Base-by-base conservation (phyloP, 2,329 filamentous ascomycete genomes). In the Pseudophaeomoniella oleicola region DNA sequence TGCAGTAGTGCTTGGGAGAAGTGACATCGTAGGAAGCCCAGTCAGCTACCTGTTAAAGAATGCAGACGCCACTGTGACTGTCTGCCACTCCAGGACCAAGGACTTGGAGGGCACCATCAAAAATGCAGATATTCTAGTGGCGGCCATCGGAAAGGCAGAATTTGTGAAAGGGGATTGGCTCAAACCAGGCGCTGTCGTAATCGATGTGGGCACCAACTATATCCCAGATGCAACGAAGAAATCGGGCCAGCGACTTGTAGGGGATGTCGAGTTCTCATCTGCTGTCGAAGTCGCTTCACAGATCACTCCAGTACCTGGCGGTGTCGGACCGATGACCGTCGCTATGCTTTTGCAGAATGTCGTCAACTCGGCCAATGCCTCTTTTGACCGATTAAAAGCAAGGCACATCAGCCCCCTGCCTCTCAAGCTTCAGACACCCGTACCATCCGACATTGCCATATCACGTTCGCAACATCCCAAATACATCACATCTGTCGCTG, bases 281-380 rank as follows among this genome's bases (percentile, higher is more conserved):
- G 88, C 88, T 12, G 71, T 71, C 12, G 69, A 92, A 54, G 81
- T 94, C 30, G 90, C 87, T 14, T 94, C 87, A 2, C 74, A 82
- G 51, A 94, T 98, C 52, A 98, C 90, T 2, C 90, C 90, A 1
- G 90, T 98, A 2, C 90, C 90, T 2, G 90, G 90, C 39, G 90
- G 90, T 58, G 90, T 98, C 40, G 90, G 90, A 0, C 90, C 90
- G 35, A 98, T 98, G 90, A 98, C 90, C 3, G 87, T 98, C 44
- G 90, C 90, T 41, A 98, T 98, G 90, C 69, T 98, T 34, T 66
- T 98, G 50, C 83, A 93, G 59, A 98, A 98, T 53, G 87, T 96
- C 5, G 81, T 96, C 38, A 81, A 88, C 48, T 79, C 88, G 19
- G 81, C 90, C 22, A 80, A 78, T 34, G 65, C 72, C 39, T 87